Base-by-base conservation (phyloP, 176 grass and related monocot species). In the Elaeis guineensis region DNA sequence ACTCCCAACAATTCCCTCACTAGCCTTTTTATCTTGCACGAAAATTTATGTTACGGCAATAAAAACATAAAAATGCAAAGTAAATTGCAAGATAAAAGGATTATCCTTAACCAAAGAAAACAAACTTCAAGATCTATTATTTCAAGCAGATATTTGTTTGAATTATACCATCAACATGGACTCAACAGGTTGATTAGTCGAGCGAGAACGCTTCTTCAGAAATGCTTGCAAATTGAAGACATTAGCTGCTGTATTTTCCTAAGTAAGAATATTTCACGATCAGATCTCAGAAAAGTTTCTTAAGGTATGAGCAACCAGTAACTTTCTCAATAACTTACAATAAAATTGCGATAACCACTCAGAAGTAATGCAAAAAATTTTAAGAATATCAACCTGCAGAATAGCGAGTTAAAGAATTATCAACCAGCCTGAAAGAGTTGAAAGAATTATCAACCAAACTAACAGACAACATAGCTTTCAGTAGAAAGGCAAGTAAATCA, bases 161-260 rank as follows among this genome's bases (percentile, higher is more conserved):
- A 78, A 76, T 69, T 69, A 75, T 98, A 98, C 93, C 93, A 98
- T 92, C 16, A 73, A 89, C 93, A 92, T 98, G 70, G 84, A 90
- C 20, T 98, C 93, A 0, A 92, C 71, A 73, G 93, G 84, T 71
- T 89, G 78, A 54, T 85, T 87, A 68, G 81, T 92, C 72, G 74
- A 67, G 28, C 93, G 78, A 61, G 93, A 92, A 69, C 93, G 79
- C 64, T 98, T 98, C 79, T 92, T 98, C 66, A 98, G 83, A 83
- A 98, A 98, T 56, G 93, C 87, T 98, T 98, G 93, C 69, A 79
- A 80, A 80, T 98, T 98, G 80, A 98, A 98, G 66, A 89, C 87
- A 75, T 71, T 92, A 66, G 70, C 77, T 52, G 75, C 58, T 73
- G 93, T 77, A 69, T 84, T 89, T 69, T 98, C 93, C 93, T 98